Conservation (phyloP, 1,284 basidiomycete species). For the Melampsora larici-populina region DNA sequence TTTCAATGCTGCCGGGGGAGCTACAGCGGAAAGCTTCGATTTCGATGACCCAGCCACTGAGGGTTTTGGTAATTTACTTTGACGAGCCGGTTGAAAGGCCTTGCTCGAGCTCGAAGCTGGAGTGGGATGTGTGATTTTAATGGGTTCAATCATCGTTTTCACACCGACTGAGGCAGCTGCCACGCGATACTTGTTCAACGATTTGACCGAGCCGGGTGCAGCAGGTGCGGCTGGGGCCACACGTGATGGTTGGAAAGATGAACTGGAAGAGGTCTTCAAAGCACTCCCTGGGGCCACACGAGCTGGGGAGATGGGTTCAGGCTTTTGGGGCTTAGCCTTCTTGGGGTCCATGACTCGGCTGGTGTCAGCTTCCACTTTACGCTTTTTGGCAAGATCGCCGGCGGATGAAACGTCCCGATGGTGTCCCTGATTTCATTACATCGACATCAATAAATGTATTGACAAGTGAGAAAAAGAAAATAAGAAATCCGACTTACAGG, state of each 20-base stretch:
- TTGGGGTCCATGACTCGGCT: conserved; percentile 26
- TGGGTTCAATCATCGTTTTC: not conserved
- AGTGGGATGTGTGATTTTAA: not conserved
- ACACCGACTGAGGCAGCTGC: conserved; percentile 3
- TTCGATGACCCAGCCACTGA: conserved; percentile 2
- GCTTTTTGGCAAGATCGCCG: conserved; percentile 35
- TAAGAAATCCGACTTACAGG: conserved; percentile 12
- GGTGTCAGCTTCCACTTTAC: conserved; percentile 32
- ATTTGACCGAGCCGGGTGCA: not conserved
- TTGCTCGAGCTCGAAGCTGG: not conserved
- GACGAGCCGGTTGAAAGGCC: not conserved
- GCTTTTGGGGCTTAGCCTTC: conserved; percentile 19
- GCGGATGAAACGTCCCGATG: conserved; percentile 20
- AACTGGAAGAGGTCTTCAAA: conserved; percentile 12
- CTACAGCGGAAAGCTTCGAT: conserved; percentile 10
- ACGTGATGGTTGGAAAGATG: conserved; percentile 1
- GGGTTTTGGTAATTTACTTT: not conserved
- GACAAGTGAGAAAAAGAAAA: not conserved
- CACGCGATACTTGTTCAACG: not conserved
- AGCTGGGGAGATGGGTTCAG: not conserved
- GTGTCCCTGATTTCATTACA: not conserved
- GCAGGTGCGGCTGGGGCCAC: not conserved
- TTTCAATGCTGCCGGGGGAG: not conserved
- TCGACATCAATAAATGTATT: not conserved
- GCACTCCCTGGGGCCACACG: conserved; percentile 25